phyloP scores from a whole-genome alignment of 257 asterid genomes.

The Verbena officinalis region DNA sequence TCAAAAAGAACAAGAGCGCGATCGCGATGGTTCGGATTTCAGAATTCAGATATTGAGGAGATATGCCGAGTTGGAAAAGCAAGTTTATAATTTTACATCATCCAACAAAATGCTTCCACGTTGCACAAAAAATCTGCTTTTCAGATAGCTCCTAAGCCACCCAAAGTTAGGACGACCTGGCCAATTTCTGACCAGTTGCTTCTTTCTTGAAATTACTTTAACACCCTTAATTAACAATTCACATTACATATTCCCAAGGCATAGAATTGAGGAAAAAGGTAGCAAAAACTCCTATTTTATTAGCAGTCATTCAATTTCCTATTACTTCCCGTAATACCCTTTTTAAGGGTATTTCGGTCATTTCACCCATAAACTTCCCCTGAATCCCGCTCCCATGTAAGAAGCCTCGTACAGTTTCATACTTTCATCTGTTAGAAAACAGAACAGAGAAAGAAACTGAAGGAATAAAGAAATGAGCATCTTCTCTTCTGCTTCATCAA shows the following conservation, averaged over 20 bases:
- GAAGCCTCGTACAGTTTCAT: constrained; percentile 17
- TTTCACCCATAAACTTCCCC: neutral
- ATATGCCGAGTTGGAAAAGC: constrained; percentile 33
- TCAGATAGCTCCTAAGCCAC: constrained; percentile 41
- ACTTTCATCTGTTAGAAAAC: constrained; percentile 30
- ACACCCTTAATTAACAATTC: constrained; percentile 34
- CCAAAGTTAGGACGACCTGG: constrained; percentile 35
- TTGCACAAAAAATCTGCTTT: constrained; percentile 42
- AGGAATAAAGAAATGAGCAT: constrained; percentile 46
- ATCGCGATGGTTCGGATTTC: no score
- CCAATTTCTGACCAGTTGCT: constrained; percentile 39
- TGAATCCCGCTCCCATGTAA: constrained; percentile 5
- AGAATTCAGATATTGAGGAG: neutral
- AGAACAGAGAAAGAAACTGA: neutral
- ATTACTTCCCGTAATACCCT: no score
- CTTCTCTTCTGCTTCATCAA: constrained; percentile 60
- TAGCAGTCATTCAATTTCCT: no score
- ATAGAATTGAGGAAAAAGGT: neutral
- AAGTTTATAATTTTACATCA: constrained; percentile 12
- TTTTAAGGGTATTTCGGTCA: constrained; percentile 38
- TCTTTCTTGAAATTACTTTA: constrained; percentile 23
- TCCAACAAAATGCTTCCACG: constrained; percentile 36
- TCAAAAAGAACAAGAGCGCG: no score
- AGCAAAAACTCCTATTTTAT: neutral
- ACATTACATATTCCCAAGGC: neutral